Percentiles rank a stretch among this genome's conserved stretches.
These are phyloP conservation scores for Cucurbita argyrosperma DNA, from an alignment of 306 rosid species.

Conservation along the genomic window DNA sequence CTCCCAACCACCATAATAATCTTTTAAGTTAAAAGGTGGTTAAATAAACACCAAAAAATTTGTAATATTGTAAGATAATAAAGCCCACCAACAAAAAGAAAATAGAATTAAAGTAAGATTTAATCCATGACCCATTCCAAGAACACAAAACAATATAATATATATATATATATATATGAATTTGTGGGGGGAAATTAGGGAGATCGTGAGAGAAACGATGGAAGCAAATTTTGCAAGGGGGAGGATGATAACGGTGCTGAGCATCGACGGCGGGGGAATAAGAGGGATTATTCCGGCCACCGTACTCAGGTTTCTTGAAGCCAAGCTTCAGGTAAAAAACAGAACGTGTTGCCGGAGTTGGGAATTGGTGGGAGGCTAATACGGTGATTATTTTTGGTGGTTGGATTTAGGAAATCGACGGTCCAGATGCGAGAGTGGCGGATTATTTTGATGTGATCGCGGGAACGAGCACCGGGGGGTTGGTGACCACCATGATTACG, in stretches of 20 bases:
- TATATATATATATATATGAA: background rate
- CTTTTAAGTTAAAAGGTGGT: no score
- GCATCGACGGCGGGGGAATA: conserved; percentile 38
- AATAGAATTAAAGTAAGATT: no score
- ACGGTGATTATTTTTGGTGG: background rate
- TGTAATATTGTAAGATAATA: no score
- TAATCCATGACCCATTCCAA: background rate
- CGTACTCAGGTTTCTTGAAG: conserved; percentile 18
- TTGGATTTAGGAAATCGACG: conserved; percentile 19
- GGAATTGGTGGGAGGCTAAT: background rate
- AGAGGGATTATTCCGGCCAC: conserved; percentile 29
- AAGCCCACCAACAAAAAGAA: no score
- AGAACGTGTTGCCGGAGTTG: background rate
- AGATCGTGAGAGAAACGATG: background rate
- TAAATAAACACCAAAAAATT: no score
- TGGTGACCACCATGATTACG: conserved; percentile 32
- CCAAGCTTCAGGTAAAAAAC: conserved; percentile 20
- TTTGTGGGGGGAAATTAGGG: background rate
- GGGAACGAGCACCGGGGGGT: conserved; percentile 35
- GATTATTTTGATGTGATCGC: conserved; percentile 27
- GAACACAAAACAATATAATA: no score
- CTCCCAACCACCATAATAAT: no score
- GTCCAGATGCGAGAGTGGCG: conserved; percentile 16
- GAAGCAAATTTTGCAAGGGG: background rate
- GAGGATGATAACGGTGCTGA: conserved; percentile 23